Evolutionary conservation across 2,329 filamentous ascomycete species (phyloP).

Genomic region (Venturia nashicola): DNA sequence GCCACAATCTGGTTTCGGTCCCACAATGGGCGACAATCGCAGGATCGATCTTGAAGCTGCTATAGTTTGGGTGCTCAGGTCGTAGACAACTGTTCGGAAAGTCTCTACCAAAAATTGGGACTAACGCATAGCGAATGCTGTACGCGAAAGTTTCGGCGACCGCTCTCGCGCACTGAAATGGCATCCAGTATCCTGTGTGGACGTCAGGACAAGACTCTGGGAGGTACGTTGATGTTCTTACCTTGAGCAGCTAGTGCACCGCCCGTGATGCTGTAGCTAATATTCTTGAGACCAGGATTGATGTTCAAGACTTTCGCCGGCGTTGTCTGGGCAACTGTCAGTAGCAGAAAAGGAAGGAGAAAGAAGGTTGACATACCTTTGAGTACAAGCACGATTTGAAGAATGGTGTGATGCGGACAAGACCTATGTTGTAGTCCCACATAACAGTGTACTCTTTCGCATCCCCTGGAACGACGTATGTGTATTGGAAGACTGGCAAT

Average conservation of each 20-base stretch:
- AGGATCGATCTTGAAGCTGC: conserved; percentile 30
- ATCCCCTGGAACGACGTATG: conserved; percentile 58
- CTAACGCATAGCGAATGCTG: conserved; percentile 70
- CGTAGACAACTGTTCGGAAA: conserved; percentile 64
- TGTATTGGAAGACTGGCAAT: conserved; percentile 68
- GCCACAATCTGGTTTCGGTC: conserved; percentile 26
- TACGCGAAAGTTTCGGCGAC: conserved; percentile 85
- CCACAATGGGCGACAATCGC: conserved; percentile 25
- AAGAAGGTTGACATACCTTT: conserved; percentile 49
- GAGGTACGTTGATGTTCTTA: conserved; percentile 25
- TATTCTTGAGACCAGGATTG: conserved; percentile 75
- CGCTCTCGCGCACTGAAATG: conserved; percentile 72
- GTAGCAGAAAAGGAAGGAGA: neutral
- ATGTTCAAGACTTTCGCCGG: conserved; percentile 60
- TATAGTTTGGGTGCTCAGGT: conserved; percentile 50
- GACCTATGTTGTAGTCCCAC: conserved; percentile 95
- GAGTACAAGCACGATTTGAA: conserved; percentile 83
- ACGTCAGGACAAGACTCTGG: conserved; percentile 10
- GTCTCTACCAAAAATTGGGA: conserved; percentile 75
- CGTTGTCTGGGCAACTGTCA: conserved; percentile 50
- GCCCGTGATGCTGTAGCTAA: conserved; percentile 89
- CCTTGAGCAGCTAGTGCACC: conserved; percentile 84
- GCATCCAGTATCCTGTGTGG: conserved; percentile 87
- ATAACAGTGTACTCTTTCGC: conserved; percentile 63
- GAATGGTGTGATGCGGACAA: conserved; percentile 86